Evolutionary conservation across 305 asterid genomes (phyloP).

Genomic region (Rubia balearica): DNA sequence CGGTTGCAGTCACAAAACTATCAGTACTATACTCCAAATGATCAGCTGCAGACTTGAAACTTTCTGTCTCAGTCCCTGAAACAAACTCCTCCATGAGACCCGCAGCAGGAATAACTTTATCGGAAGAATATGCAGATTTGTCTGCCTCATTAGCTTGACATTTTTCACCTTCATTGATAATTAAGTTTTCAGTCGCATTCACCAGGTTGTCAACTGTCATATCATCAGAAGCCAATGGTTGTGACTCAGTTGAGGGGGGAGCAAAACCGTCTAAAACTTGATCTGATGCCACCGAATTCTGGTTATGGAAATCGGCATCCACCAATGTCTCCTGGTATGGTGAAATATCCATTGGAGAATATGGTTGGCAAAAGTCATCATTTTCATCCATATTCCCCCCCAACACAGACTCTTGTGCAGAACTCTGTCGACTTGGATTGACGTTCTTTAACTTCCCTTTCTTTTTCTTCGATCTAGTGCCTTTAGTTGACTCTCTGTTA

Average conservation of each 20-base stretch:
- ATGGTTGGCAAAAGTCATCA: constrained; percentile 49
- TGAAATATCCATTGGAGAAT: constrained; percentile 98
- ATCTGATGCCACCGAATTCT: constrained; percentile 70
- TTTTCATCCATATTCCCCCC: constrained; percentile 39
- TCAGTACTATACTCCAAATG: constrained; percentile 69
- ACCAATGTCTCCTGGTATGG: constrained; percentile 68
- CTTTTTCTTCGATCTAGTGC: constrained; percentile 60
- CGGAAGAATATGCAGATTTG: constrained; percentile 25
- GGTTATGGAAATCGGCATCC: constrained; percentile 41
- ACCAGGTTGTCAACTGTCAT: constrained; percentile 45
- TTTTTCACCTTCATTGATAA: constrained; percentile 38
- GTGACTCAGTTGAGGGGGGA: constrained; percentile 38
- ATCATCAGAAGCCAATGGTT: constrained; percentile 28
- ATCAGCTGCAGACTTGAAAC: constrained; percentile 83
- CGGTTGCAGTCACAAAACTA: constrained; percentile 53
- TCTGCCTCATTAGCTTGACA: constrained; percentile 25
- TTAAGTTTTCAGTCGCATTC: constrained; percentile 40
- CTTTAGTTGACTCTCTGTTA: constrained; percentile 52
- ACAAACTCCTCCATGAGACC: constrained; percentile 53
- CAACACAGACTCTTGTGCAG: constrained; percentile 39
- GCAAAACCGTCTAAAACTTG: constrained; percentile 39
- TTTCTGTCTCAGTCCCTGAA: constrained; percentile 83
- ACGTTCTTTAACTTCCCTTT: constrained; percentile 61
- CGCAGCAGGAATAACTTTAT: constrained; percentile 33
- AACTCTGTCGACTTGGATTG: constrained; percentile 30